Conservation (phyloP, 768 basidiomycete species). For the Antrodiella citrinella region DNA sequence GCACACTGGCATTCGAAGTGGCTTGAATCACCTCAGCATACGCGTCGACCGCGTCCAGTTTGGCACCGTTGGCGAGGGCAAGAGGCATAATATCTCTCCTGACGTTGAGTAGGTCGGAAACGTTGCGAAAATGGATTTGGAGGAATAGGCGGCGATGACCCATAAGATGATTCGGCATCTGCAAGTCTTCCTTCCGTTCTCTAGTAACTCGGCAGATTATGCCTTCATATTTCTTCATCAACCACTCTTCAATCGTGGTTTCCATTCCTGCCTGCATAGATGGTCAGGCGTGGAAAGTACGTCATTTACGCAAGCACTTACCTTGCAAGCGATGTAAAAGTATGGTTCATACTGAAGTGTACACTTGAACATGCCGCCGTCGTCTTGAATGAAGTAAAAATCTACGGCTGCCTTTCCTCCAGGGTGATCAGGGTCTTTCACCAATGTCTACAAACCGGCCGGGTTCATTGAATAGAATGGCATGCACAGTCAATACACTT, state of each 20-base stretch:
- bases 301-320: slow-evolving; percentile 25
- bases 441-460: slow-evolving; percentile 49
- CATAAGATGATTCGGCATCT: slow-evolving; percentile 93
- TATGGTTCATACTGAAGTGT: slow-evolving; percentile 93
- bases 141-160: slow-evolving; percentile 88
- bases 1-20: slow-evolving; percentile 48
- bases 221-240: slow-evolving; percentile 90
- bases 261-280: slow-evolving; percentile 67
- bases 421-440: slow-evolving; percentile 81
- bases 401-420: slow-evolving; percentile 88
- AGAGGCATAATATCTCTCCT: slow-evolving; percentile 85
- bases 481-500: slow-evolving; percentile 23
- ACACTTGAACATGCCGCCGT: slow-evolving; percentile 93
- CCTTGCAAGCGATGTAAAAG: slow-evolving; percentile 90
- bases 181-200: slow-evolving; percentile 87
- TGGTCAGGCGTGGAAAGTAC: not conserved
- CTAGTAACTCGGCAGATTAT: slow-evolving; percentile 70
- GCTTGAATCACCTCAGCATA: slow-evolving; percentile 93
- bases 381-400: slow-evolving; percentile 95
- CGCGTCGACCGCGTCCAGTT: slow-evolving; percentile 91
- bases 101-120: slow-evolving; percentile 84
- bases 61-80: slow-evolving; percentile 83
- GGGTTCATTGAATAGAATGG: not conserved
- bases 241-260: slow-evolving; percentile 89
- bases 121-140: slow-evolving; percentile 84